Evolutionary conservation across 768 basidiomycete species (phyloP).

Genomic region (Exidia glandulosa): DNA sequence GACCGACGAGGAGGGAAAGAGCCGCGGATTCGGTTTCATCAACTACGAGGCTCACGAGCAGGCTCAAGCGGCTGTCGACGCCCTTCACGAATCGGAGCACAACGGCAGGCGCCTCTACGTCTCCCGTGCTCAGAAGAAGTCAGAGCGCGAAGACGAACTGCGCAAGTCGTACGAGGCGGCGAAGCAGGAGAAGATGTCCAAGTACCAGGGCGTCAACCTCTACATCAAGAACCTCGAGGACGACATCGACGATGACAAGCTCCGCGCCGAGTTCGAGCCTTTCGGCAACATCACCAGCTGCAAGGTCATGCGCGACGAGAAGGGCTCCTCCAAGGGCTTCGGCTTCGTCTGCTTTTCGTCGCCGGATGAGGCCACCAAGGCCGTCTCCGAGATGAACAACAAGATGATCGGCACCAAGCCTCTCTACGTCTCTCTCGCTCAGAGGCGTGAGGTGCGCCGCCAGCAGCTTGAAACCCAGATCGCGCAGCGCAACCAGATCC

Average conservation of each 20-base stretch:
- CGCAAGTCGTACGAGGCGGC: constrained; percentile 89
- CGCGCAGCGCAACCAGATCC: constrained; percentile 92
- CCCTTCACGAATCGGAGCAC: constrained; percentile 74
- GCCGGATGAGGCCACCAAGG: constrained; percentile 98
- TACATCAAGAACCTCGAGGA: constrained; percentile 99
- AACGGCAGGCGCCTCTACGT: constrained; percentile 90
- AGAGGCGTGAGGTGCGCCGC: constrained; percentile 94
- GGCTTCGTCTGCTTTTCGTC: constrained; percentile 99
- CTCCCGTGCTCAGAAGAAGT: constrained; percentile 94
- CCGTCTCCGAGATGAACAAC: constrained; percentile 99
- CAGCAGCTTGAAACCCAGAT: constrained; percentile 99
- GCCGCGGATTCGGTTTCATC: constrained; percentile 97
- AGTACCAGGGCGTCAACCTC: constrained; percentile 97
- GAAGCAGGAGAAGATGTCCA: constrained; percentile 94
- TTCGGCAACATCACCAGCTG: constrained; percentile 96
- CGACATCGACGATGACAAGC: constrained; percentile 94
- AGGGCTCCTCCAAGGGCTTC: constrained; percentile 86
- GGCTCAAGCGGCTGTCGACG: constrained; percentile 81
- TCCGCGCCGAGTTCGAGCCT: constrained; percentile 91
- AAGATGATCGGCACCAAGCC: constrained; percentile 99
- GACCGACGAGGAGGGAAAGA: constrained; percentile 78
- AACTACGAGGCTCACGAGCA: constrained; percentile 92
- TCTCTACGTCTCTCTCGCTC: constrained; percentile 95
- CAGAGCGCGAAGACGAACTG: constrained; percentile 94
- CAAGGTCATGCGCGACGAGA: constrained; percentile 99